phyloP scores from a whole-genome alignment of 2,329 filamentous ascomycete genomes.

The Alternaria gansuensis region DNA sequence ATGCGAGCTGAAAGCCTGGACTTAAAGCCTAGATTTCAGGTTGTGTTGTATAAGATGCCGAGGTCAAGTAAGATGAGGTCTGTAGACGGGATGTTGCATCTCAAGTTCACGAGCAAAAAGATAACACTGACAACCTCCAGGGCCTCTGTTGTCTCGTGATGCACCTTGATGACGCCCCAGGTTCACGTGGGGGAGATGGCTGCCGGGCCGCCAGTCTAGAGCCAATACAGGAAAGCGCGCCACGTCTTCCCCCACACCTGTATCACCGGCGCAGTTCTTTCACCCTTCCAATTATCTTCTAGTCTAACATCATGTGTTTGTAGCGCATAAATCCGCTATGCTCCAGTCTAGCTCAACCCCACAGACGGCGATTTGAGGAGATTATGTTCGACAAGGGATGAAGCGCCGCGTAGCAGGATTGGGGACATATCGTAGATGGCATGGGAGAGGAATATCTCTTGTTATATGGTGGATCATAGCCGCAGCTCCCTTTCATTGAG shows the following conservation, averaged over 20 bases:
- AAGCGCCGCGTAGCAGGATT: neutral
- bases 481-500: neutral
- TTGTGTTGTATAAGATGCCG: neutral
- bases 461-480: too few species aligned
- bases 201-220: conserved; percentile 14
- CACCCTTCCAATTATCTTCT: neutral
- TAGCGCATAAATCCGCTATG: neutral
- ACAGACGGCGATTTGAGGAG: neutral
- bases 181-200: conserved; percentile 9
- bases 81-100: neutral
- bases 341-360: neutral
- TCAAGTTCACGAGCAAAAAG: neutral
- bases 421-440: too few species aligned
- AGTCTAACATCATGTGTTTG: too few species aligned
- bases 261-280: neutral
- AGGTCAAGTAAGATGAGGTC: neutral
- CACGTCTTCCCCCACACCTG: neutral
- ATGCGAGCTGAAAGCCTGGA: conserved; percentile 2
- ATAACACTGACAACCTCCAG: neutral
- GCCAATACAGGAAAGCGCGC: conserved; percentile 5
- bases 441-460: too few species aligned
- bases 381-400: neutral
- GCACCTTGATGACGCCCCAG: conserved; percentile 21
- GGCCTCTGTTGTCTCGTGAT: conserved; percentile 17
- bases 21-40: neutral